Conservation (phyloP, 768 basidiomycete species). For the Sporobolomyces phaffii region DNA sequence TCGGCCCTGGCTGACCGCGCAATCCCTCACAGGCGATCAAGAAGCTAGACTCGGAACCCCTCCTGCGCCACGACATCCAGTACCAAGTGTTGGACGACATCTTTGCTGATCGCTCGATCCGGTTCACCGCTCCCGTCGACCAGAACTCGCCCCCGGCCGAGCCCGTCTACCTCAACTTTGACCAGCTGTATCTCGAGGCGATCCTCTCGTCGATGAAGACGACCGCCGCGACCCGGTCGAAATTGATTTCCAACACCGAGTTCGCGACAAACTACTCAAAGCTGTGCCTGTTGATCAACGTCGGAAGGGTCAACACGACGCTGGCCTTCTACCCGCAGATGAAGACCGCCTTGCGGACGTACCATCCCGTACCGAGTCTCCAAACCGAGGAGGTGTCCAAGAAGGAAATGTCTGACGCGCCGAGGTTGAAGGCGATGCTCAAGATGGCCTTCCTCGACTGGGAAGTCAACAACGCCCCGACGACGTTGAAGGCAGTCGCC, state of each 20-base stretch:
- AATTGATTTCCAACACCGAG: constrained; percentile 59
- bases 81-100: constrained; percentile 73
- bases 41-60: constrained; percentile 52
- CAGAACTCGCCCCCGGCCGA: constrained; percentile 4
- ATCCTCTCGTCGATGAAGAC: constrained; percentile 66
- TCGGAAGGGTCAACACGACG: constrained; percentile 74
- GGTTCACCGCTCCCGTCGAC: constrained; percentile 56
- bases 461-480: constrained; percentile 54
- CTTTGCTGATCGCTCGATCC: constrained; percentile 63
- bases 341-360: constrained; percentile 68
- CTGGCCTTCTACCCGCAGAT: constrained; percentile 78
- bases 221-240: constrained; percentile 65
- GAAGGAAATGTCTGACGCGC: constrained; percentile 69
- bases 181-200: constrained; percentile 75
- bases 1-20: too few species aligned
- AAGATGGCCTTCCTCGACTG: constrained; percentile 58
- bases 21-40: constrained; percentile 41
- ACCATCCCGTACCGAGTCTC: constrained; percentile 68
- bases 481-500: constrained; percentile 58
- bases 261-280: constrained; percentile 69
- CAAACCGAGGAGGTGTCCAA: constrained; percentile 54
- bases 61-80: constrained; percentile 64
- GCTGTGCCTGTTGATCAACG: constrained; percentile 66
- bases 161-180: constrained; percentile 62
- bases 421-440: constrained; percentile 68